Base-by-base conservation (phyloP, 176 grass and related monocot genomes). In the Cenchrus americanus region DNA sequence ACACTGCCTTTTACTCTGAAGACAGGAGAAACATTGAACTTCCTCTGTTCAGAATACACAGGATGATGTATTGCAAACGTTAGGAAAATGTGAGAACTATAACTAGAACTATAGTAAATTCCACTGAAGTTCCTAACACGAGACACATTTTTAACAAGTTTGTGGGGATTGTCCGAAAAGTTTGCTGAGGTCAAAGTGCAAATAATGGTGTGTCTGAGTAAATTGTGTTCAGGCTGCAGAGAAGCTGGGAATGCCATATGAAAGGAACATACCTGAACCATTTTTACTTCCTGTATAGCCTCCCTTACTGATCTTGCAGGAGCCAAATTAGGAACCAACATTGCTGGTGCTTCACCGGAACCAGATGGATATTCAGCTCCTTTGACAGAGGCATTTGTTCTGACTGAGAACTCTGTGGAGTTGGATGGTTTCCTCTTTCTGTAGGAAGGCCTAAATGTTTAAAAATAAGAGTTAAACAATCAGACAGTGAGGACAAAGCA, bases 221-320 rank as follows among this genome's bases (percentile, higher is more conserved):
- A 10, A 21, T 80, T 44, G 43, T 6, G 14, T 78, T 55, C 19
- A 80, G 41, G 21, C 21, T 81, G 79, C 14, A 66, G 72, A 43
- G 1, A 55, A 75, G 58, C 8, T 13, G 46, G 12, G 5, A 71
- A 43, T 74, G 61, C 2, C 13, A 77, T 42, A 32, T 47, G 6
- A 37, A 23, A 79, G 77, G 37, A 62, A 89, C 88, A 15, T 72
- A 97, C 95, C 95, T 94, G 95, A 69, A 97, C 86, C 95, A 97
- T 91, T 84, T 97, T 97, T 55, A 94, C 95, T 86, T 94, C 95
- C 24, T 97, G 95, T 91, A 97, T 97, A 51, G 88, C 87, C 63
- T 93, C 95, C 82, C 90, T 88, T 37, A 97, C 88, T 8, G 95
- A 91, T 42, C 95, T 92, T 68, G 90, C 78, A 72, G 95, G 95